Percentiles rank a stretch among this genome's conserved stretches.
These are phyloP conservation scores for Verbena officinalis DNA, from an alignment of 257 asterid genomes.

Conservation along the genomic window DNA sequence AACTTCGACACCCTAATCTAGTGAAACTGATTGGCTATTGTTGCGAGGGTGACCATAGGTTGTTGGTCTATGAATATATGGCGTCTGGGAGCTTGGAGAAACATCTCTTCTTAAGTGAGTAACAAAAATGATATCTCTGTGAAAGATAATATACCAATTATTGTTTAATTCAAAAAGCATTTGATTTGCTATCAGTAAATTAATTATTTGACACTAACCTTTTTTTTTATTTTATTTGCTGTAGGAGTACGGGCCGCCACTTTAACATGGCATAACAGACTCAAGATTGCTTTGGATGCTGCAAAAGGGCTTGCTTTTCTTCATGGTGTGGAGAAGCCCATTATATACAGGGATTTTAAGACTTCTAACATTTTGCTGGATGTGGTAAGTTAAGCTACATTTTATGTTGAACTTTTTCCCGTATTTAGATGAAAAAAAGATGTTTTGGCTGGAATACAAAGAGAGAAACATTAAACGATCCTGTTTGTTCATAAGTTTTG, in stretches of 20 bases:
- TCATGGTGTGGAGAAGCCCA: slow-evolving; percentile 86
- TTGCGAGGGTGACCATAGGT: slow-evolving; percentile 87
- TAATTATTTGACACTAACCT: background rate
- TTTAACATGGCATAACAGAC: slow-evolving; percentile 74
- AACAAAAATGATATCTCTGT: background rate
- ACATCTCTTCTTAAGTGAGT: slow-evolving; percentile 84
- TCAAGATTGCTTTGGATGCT: slow-evolving; percentile 91
- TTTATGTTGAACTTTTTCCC: background rate
- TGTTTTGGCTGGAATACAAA: slow-evolving; percentile 8
- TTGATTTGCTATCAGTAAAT: background rate
- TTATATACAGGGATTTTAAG: slow-evolving; percentile 93
- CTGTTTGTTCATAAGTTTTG: background rate
- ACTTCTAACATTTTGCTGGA: slow-evolving; percentile 86
- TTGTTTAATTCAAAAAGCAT: background rate
- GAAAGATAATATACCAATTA: background rate
- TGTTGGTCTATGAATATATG: slow-evolving; percentile 93
- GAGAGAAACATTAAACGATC: too few species aligned
- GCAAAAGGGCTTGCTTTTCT: slow-evolving; percentile 98
- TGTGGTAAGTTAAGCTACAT: slow-evolving; percentile 55
- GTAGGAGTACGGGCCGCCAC: slow-evolving; percentile 66
- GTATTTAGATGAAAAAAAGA: background rate
- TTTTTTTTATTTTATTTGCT: slow-evolving; percentile 22
- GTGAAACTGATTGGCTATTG: slow-evolving; percentile 91
- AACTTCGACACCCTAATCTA: slow-evolving; percentile 77
- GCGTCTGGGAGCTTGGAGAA: slow-evolving; percentile 93